A percentile compares a stretch with the other conserved stretches of the same genome.
Conservation (phyloP, 306 rosid genomes). For the Glycine tomentella region DNA sequence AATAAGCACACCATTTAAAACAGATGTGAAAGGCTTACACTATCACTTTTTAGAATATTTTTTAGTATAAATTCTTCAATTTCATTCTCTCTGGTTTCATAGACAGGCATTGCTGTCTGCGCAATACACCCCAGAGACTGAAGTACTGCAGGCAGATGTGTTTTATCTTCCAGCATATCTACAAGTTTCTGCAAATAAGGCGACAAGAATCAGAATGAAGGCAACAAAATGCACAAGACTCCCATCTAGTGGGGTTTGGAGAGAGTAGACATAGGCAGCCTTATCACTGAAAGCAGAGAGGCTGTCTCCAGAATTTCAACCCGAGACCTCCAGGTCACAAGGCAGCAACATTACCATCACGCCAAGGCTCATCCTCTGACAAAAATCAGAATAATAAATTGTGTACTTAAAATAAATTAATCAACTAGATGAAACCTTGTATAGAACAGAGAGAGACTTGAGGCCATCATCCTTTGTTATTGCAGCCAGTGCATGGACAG, state of each 20-base stretch:
- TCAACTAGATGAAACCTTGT: slow-evolving; percentile 73
- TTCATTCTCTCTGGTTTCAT: slow-evolving; percentile 93
- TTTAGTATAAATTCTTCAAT: slow-evolving; percentile 75
- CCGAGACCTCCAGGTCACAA: background rate
- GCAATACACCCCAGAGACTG: slow-evolving; percentile 99
- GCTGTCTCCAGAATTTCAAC: background rate
- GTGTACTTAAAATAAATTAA: slow-evolving; percentile 44
- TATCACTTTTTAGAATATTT: slow-evolving; percentile 69
- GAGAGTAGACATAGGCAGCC: background rate
- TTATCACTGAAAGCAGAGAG: background rate
- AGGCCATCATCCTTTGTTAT: slow-evolving; percentile 98
- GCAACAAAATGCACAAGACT: background rate
- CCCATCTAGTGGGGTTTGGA: background rate
- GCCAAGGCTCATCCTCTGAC: background rate
- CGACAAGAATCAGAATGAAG: slow-evolving; percentile 46
- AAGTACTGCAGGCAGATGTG: slow-evolving; percentile 88
- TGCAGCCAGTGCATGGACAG: slow-evolving; percentile 95
- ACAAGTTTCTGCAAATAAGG: slow-evolving; percentile 82
- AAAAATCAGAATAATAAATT: slow-evolving; percentile 45
- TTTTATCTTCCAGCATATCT: slow-evolving; percentile 82
- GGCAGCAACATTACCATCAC: background rate
- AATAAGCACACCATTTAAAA: slow-evolving; percentile 26
- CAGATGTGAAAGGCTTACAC: slow-evolving; percentile 62
- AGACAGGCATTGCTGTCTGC: slow-evolving; percentile 94
- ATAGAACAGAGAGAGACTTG: slow-evolving; percentile 91